A percentile compares a stretch with the other conserved stretches of the same genome.
Conservation (phyloP, 1,284 basidiomycete genomes). For the Exobasidium rhododendri region DNA sequence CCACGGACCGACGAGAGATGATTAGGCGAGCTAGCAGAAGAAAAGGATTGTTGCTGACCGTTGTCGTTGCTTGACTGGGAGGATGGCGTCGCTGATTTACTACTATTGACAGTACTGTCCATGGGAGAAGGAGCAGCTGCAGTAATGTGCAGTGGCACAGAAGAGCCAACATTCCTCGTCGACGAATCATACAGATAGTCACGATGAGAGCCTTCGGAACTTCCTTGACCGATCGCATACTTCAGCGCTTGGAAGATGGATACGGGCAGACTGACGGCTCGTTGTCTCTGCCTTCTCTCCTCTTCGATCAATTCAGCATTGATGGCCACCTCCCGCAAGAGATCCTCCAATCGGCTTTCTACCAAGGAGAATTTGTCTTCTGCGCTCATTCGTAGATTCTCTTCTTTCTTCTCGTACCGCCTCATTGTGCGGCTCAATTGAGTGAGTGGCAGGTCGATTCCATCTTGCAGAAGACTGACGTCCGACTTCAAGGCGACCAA, state of each 20-base stretch:
- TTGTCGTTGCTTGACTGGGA: not conserved
- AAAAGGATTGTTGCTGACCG: not conserved
- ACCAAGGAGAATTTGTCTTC: slow-evolving; percentile 48
- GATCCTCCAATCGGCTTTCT: slow-evolving; percentile 44
- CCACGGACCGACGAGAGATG: not conserved
- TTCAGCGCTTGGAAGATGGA: slow-evolving; percentile 43
- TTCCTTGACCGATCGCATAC: slow-evolving; percentile 32
- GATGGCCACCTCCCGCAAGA: slow-evolving; percentile 47
- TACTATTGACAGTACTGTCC: not conserved
- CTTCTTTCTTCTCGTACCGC: slow-evolving; percentile 47
- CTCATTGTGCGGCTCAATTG: slow-evolving; percentile 52
- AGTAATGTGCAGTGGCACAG: slow-evolving; percentile 29
- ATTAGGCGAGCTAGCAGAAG: not conserved
- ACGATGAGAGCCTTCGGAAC: slow-evolving; percentile 15
- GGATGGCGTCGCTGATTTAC: not conserved
- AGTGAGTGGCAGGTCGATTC: slow-evolving; percentile 48
- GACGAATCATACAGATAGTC: slow-evolving; percentile 33
- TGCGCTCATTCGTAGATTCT: slow-evolving; percentile 36
- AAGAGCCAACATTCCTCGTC: slow-evolving; percentile 23
- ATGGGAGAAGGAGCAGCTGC: not conserved
- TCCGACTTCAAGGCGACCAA: slow-evolving; percentile 50
- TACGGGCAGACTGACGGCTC: slow-evolving; percentile 27
- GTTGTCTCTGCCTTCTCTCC: slow-evolving; percentile 42
- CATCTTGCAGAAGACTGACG: slow-evolving; percentile 48
- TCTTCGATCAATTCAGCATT: slow-evolving; percentile 51